Evolutionary conservation across 495 filamentous ascomycete species (phyloP).

Genomic region (Aspergillus affinis): DNA sequence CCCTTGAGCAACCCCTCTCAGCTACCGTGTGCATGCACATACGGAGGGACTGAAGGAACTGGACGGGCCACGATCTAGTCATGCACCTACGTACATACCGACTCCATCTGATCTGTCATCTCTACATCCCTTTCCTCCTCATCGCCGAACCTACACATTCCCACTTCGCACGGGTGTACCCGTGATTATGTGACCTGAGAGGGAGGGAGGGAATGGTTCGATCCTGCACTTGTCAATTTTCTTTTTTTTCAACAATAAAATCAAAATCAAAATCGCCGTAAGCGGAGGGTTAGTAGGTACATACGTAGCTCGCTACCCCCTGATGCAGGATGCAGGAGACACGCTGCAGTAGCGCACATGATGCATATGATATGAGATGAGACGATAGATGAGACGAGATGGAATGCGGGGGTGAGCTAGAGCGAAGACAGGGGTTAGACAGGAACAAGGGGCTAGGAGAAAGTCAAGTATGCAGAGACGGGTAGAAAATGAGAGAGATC

Average conservation of each 20-base stretch:
- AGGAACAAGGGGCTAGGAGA: not conserved
- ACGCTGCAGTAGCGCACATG: not conserved
- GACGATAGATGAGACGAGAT: conserved; percentile 1
- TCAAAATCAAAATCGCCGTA: too few species aligned
- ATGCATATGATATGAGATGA: not conserved
- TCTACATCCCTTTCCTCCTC: too few species aligned
- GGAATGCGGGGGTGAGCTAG: conserved; percentile 1
- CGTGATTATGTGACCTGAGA: too few species aligned
- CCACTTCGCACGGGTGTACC: not conserved
- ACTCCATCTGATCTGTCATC: not conserved
- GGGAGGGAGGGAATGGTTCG: too few species aligned
- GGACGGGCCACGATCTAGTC: too few species aligned
- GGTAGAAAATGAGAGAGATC: not conserved
- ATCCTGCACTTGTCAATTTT: too few species aligned
- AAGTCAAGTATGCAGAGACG: not conserved
- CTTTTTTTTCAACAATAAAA: too few species aligned
- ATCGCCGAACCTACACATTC: not conserved
- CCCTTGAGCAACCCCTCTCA: too few species aligned
- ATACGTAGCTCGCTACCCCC: not conserved
- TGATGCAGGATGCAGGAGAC: not conserved
- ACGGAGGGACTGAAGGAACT: too few species aligned
- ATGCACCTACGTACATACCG: not conserved
- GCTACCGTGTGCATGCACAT: too few species aligned
- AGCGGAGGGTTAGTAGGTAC: too few species aligned
- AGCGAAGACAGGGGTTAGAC: not conserved